Percentiles rank a stretch among this genome's conserved stretches.
These are phyloP conservation scores for Avena eriantha DNA, from an alignment of 176 grass and related monocot species.

Conservation along the genomic window DNA sequence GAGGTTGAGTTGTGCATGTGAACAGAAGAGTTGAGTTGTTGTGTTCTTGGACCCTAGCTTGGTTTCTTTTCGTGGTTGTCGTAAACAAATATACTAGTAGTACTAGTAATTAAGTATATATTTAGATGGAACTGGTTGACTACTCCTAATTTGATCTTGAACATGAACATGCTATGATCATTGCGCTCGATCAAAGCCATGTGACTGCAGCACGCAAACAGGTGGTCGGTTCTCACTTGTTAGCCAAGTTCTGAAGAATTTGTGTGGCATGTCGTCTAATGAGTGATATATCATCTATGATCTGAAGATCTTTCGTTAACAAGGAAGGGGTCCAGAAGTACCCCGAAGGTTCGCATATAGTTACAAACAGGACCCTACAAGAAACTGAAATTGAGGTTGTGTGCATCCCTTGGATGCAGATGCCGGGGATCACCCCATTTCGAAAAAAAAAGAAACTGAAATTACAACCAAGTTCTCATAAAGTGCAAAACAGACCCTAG, in stretches of 20 bases:
- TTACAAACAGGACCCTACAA: too few relatives aligned
- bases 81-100: conserved; percentile 18
- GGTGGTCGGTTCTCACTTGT: neutral
- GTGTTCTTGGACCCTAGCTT: conserved; percentile 30
- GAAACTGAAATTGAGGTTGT: too few relatives aligned
- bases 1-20: conserved; percentile 60
- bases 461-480: too few relatives aligned
- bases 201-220: neutral
- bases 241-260: neutral
- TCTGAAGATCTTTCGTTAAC: neutral
- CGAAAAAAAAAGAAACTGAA: too few relatives aligned
- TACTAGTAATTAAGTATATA: neutral
- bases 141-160: conserved; percentile 15
- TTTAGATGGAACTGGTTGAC: too few relatives aligned
- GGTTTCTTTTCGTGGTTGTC: neutral
- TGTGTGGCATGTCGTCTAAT: neutral
- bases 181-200: neutral
- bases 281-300: neutral
- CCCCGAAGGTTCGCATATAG: too few relatives aligned
- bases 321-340: too few relatives aligned
- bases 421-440: too few relatives aligned
- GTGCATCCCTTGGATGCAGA: too few relatives aligned
- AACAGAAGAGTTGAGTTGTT: conserved; percentile 39
- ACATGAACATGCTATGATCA: conserved; percentile 27
- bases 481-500: too few relatives aligned